Conservation (phyloP, 176 grass and related monocot genomes). For the Musa acuminata region DNA sequence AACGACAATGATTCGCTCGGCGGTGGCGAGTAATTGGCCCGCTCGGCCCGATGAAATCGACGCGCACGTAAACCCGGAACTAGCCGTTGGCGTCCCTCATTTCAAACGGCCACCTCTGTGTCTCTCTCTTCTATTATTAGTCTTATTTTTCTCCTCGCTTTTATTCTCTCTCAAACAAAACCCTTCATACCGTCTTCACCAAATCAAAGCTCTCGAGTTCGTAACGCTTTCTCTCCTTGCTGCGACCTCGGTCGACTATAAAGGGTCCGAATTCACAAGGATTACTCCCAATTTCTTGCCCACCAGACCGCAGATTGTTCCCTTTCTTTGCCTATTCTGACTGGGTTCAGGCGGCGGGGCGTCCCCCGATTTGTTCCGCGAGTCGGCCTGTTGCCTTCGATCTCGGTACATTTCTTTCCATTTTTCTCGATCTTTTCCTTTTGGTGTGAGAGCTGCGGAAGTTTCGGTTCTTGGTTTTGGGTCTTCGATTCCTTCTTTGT, state of each 20-base stretch:
- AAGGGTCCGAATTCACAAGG: neutral
- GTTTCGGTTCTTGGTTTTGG: neutral
- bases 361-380: neutral
- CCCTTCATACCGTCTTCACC: neutral
- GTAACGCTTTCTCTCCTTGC: neutral
- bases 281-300: neutral
- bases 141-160: neutral
- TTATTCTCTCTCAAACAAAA: neutral
- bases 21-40: neutral
- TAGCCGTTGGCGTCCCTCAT: constrained; percentile 9
- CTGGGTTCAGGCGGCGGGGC: neutral
- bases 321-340: too few relatives aligned
- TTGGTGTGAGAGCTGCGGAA: neutral
- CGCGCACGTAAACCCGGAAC: neutral
- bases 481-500: neutral
- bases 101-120: constrained; percentile 12
- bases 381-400: neutral
- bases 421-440: neutral
- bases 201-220: constrained; percentile 1
- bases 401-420: neutral
- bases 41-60: neutral
- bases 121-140: neutral
- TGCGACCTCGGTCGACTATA: neutral
- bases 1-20: neutral
- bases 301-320: too few relatives aligned